Evolutionary conservation across 768 basidiomycete species (phyloP), one percentile per base, ranked within the genome.

Genomic region (Neoboletus subvelutipes): DNA sequence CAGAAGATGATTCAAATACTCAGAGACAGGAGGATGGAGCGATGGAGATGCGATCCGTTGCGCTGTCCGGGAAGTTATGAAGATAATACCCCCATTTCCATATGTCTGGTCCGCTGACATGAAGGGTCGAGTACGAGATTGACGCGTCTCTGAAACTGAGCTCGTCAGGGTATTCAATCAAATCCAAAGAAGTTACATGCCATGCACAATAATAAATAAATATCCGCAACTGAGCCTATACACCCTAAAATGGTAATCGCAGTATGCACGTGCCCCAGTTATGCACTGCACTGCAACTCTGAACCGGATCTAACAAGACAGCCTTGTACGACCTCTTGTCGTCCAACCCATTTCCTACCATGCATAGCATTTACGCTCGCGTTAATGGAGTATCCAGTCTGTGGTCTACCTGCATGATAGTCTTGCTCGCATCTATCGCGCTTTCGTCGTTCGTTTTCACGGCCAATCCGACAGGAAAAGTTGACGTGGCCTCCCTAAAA

Each of bases 361-460:
- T 92, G 90, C 88, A 92, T 61, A 87, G 77, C 64, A 73, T 85
- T 49, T 80, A 84, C 59, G 76, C 90, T 29, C 80, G 92, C 53
- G 67, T 89, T 63, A 93, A 90, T 74, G 89, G 87, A 70, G 69
- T 84, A 62, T 88, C 87, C 26, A 83, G 87, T 6, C 77, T 89
- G 55, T 77, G 92, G 56, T 89, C 89, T 7, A 83, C 87, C 17
- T 91, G 87, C 66, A 71, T 85, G 62, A 88, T 92, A 86, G 79
- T 76, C 7, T 77, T 92, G 24, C 77, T 92, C 39, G 84, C 74
- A 1, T 79, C 83, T 58, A 83, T 95, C 50, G 83, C 94, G 0
- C 69, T 92, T 8, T 88, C 90, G 3, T 87, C 91, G 1, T 80
- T 90, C 59, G 54, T 88, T 40, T 82, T 90, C 67, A 78, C 76